A percentile compares a stretch with the other conserved stretches of the same genome.
phyloP scores from a whole-genome alignment of 805 yeast genomes.

The Candida incommunis region DNA sequence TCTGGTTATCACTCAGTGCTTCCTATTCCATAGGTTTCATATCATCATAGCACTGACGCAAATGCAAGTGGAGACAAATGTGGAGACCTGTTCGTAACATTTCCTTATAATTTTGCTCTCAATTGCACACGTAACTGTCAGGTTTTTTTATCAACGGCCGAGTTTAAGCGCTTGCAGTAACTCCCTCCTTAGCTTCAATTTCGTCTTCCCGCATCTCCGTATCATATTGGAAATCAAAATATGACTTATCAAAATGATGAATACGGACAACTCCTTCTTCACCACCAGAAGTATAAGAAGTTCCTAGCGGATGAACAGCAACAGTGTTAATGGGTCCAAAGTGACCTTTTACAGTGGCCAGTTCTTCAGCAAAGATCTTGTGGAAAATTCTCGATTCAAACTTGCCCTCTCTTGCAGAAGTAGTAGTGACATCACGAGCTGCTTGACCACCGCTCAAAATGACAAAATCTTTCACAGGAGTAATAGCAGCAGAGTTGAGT shows the following conservation, averaged over 20 bases:
- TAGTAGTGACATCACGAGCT: slow-evolving; percentile 96
- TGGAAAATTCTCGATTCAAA: slow-evolving; percentile 95
- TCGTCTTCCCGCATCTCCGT: slow-evolving; percentile 33
- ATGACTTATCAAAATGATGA: slow-evolving; percentile 83
- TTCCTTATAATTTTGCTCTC: too few relatives aligned
- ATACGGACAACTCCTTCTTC: slow-evolving; percentile 96
- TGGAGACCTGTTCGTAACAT: too few relatives aligned
- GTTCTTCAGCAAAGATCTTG: slow-evolving; percentile 87
- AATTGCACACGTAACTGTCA: not conserved
- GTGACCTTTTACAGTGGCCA: slow-evolving; percentile 96
- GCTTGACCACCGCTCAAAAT: slow-evolving; percentile 99
- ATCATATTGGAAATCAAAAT: slow-evolving; percentile 86
- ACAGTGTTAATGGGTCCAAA: slow-evolving; percentile 95
- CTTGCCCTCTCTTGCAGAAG: slow-evolving; percentile 83
- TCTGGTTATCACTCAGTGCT: too few relatives aligned
- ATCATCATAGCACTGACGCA: too few relatives aligned
- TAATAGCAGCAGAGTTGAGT: slow-evolving; percentile 86
- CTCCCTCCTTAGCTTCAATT: not conserved
- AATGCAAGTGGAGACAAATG: too few relatives aligned
- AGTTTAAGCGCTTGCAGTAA: too few relatives aligned
- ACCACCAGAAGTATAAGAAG: slow-evolving; percentile 91
- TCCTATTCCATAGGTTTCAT: too few relatives aligned
- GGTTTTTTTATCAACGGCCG: not conserved
- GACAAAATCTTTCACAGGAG: slow-evolving; percentile 84
- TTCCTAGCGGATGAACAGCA: slow-evolving; percentile 89